phyloP scores from a whole-genome alignment of 2,329 filamentous ascomycete species.

The Mycosphaerelloides madeirae region DNA sequence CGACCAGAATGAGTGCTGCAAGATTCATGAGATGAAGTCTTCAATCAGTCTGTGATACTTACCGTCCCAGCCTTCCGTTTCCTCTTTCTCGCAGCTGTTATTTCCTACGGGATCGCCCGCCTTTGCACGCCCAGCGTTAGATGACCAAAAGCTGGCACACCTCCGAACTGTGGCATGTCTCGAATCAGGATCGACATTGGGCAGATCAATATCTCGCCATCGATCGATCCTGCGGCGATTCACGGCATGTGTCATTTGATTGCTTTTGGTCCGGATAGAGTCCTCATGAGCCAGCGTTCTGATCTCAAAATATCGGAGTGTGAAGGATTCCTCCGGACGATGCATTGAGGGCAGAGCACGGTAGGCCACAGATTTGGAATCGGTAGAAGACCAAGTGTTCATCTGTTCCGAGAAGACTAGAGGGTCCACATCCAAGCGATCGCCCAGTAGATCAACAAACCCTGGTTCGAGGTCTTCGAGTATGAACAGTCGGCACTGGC shows the following conservation, averaged over 20 bases:
- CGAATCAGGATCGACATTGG: slow-evolving; percentile 9
- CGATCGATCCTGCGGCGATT: slow-evolving; percentile 19
- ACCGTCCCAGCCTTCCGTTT: slow-evolving; percentile 9
- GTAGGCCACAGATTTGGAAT: slow-evolving; percentile 18
- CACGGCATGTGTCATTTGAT: slow-evolving; percentile 21
- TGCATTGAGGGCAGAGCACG: slow-evolving; percentile 20
- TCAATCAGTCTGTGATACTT: not conserved
- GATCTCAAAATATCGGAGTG: slow-evolving; percentile 23
- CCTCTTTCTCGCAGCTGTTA: not conserved
- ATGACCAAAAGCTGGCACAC: slow-evolving; percentile 24
- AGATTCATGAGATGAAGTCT: not conserved
- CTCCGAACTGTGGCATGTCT: slow-evolving; percentile 19
- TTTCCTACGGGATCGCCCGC: too few species aligned
- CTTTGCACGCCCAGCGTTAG: not conserved
- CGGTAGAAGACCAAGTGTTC: slow-evolving; percentile 21
- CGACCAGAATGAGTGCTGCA: slow-evolving; percentile 15
- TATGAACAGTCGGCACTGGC: slow-evolving; percentile 18
- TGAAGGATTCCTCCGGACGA: slow-evolving; percentile 15
- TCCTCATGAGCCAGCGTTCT: slow-evolving; percentile 15
- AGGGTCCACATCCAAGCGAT: slow-evolving; percentile 19
- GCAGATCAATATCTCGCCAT: slow-evolving; percentile 21
- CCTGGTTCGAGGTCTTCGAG: slow-evolving; percentile 23
- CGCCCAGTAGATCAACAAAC: slow-evolving; percentile 20
- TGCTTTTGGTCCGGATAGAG: slow-evolving; percentile 4
- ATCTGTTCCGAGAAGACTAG: slow-evolving; percentile 24